A percentile compares a stretch with the other conserved stretches of the same genome.
Conservation (phyloP, 2,329 filamentous ascomycete species). For the Colletotrichum lentis region DNA sequence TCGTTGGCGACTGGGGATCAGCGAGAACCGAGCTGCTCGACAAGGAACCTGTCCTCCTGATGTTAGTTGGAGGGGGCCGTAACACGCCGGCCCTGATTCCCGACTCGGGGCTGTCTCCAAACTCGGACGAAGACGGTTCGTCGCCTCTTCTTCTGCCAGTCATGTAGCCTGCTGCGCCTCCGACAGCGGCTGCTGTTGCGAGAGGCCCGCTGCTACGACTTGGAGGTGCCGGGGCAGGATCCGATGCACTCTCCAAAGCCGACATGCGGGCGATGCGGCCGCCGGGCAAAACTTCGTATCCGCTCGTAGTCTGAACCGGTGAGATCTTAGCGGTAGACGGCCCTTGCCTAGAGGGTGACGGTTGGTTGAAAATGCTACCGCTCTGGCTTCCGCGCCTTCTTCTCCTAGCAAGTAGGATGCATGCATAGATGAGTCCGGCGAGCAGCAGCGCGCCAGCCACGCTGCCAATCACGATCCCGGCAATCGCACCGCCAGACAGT, state of each 20-base stretch:
- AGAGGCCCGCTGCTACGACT: conserved; percentile 41
- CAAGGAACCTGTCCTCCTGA: conserved; percentile 84
- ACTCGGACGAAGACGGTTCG: conserved; percentile 73
- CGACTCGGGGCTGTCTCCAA: conserved; percentile 75
- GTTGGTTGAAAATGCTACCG: conserved; percentile 87
- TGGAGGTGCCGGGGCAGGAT: conserved; percentile 63
- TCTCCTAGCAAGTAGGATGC: conserved; percentile 61
- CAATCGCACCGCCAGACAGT: conserved; percentile 86
- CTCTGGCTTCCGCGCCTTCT: conserved; percentile 67
- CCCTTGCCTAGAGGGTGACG: conserved; percentile 72
- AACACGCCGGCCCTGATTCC: conserved; percentile 64
- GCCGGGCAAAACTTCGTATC: conserved; percentile 80
- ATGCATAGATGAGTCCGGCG: conserved; percentile 73
- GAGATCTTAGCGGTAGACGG: conserved; percentile 52
- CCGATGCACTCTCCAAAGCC: conserved; percentile 80
- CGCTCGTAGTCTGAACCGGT: conserved; percentile 49
- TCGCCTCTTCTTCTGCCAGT: conserved; percentile 57
- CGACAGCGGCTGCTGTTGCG: conserved; percentile 53
- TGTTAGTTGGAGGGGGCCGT: conserved; percentile 64
- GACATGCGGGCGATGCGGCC: conserved; percentile 96
- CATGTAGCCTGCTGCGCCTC: conserved; percentile 57
- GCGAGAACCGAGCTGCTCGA: conserved; percentile 83
- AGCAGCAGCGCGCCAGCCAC: conserved; percentile 75
- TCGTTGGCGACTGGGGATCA: conserved; percentile 77
- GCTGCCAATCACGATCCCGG: conserved; percentile 86